A percentile compares a stretch with the other conserved stretches of the same genome.
These are phyloP conservation scores for Lyophyllum semitale DNA, from an alignment of 768 basidiomycete genomes.

Conservation along the genomic window DNA sequence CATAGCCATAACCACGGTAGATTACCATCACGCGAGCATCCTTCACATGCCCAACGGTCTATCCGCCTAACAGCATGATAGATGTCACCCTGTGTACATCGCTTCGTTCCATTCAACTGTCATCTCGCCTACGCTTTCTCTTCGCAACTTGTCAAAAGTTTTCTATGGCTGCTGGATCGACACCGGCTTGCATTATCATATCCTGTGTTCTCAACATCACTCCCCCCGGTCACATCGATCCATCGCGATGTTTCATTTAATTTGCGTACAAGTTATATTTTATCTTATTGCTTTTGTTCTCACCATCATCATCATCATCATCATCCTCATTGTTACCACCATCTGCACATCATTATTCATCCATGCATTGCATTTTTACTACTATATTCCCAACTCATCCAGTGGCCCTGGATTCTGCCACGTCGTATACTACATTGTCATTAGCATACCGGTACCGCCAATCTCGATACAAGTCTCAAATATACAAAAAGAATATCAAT, in stretches of 20 bases:
- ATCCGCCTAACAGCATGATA: constrained; percentile 9
- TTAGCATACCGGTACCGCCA: background rate
- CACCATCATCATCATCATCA: constrained; percentile 6
- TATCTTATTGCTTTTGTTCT: constrained; percentile 10
- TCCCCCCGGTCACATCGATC: background rate
- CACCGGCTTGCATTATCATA: constrained; percentile 8
- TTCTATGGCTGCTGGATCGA: constrained; percentile 1
- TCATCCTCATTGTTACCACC: background rate
- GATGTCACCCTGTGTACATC: background rate
- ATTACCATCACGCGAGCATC: constrained; percentile 14
- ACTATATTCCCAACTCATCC: background rate
- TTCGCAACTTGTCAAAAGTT: constrained; percentile 7
- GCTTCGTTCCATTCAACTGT: background rate
- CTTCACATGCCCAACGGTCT: constrained; percentile 16
- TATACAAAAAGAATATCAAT: background rate
- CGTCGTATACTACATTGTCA: background rate
- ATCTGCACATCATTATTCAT: constrained; percentile 6
- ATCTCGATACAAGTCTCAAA: constrained; percentile 3
- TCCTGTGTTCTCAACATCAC: constrained; percentile 16
- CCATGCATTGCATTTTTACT: constrained; percentile 4
- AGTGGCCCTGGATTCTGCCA: background rate
- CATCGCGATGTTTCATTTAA: background rate
- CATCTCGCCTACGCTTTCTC: background rate
- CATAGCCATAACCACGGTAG: constrained; percentile 21
- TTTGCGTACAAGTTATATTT: background rate